Evolutionary conservation across 2,329 filamentous ascomycete genomes (phyloP).

Genomic region (Zymoseptoria brevis): DNA sequence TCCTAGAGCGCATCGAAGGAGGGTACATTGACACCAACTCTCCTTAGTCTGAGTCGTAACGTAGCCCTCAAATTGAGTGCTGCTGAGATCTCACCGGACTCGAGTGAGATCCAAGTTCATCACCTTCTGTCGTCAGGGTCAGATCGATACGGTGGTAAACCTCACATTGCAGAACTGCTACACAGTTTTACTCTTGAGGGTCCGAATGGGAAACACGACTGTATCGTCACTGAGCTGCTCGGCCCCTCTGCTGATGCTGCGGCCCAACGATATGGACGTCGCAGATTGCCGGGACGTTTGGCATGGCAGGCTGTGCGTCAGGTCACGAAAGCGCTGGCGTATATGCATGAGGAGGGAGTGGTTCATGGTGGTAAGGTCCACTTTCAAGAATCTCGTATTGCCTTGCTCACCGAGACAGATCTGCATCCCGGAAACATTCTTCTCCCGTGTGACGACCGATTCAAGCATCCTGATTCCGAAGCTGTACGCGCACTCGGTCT

Average conservation of each 20-base stretch:
- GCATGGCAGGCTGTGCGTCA: background rate
- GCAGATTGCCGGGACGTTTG: background rate
- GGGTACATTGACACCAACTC: too few species aligned
- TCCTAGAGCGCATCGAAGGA: too few species aligned
- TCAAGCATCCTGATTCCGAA: background rate
- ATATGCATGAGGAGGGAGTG: background rate
- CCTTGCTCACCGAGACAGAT: background rate
- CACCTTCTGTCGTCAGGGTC: background rate
- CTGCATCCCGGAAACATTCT: background rate
- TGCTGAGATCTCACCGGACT: background rate
- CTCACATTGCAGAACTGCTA: background rate
- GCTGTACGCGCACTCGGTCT: background rate
- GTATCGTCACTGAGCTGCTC: background rate
- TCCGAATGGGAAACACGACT: background rate
- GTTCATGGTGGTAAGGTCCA: background rate
- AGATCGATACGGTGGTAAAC: background rate
- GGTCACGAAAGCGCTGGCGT: background rate
- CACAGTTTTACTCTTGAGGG: background rate
- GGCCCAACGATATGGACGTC: background rate
- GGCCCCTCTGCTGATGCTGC: background rate
- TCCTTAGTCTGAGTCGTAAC: too few species aligned
- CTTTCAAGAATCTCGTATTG: too few species aligned
- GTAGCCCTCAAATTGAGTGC: background rate
- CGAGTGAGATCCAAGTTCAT: background rate
- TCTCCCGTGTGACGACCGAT: background rate